Evolutionary conservation across 352 stramenopile species (phyloP).

Genomic region (Phytophthora boehmeriae): DNA sequence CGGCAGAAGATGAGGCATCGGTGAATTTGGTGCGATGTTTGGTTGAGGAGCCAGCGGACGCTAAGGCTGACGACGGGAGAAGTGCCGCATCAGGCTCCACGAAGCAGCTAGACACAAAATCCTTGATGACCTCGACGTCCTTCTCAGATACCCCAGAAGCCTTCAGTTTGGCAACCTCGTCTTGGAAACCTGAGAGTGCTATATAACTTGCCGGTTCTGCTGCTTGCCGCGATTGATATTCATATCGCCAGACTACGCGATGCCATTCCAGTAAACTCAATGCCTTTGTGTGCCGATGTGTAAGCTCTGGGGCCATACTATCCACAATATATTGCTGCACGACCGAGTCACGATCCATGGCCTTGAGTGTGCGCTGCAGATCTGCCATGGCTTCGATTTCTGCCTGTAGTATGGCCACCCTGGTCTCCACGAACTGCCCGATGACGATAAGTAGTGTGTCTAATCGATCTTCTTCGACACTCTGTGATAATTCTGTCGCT

Average conservation of each 20-base stretch:
- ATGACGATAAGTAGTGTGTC: conserved; percentile 87
- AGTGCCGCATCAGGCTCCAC: conserved; percentile 63
- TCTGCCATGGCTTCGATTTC: conserved; percentile 80
- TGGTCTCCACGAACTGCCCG: conserved; percentile 86
- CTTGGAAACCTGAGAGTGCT: conserved; percentile 31
- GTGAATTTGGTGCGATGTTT: conserved; percentile 77
- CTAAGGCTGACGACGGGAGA: conserved; percentile 19
- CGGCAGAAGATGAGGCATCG: conserved; percentile 44
- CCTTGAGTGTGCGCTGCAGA: conserved; percentile 68
- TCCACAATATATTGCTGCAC: conserved; percentile 89
- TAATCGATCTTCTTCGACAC: conserved; percentile 82
- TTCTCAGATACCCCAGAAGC: conserved; percentile 60
- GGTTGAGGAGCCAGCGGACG: conserved; percentile 18
- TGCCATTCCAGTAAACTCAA: conserved; percentile 85
- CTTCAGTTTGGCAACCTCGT: conserved; percentile 65
- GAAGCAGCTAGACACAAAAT: conserved; percentile 87
- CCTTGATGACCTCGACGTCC: conserved; percentile 86
- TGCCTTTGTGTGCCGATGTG: conserved; percentile 80
- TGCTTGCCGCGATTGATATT: conserved; percentile 41
- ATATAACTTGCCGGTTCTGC: conserved; percentile 62
- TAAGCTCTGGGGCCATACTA: conserved; percentile 78
- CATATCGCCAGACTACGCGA: conserved; percentile 64
- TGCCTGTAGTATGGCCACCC: conserved; percentile 79
- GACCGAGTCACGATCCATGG: conserved; percentile 83
- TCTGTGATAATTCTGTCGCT: conserved; percentile 77